These are phyloP conservation scores for Leccinum subtestaceum DNA, from an alignment of 768 basidiomycete species.

Conservation along the genomic window DNA sequence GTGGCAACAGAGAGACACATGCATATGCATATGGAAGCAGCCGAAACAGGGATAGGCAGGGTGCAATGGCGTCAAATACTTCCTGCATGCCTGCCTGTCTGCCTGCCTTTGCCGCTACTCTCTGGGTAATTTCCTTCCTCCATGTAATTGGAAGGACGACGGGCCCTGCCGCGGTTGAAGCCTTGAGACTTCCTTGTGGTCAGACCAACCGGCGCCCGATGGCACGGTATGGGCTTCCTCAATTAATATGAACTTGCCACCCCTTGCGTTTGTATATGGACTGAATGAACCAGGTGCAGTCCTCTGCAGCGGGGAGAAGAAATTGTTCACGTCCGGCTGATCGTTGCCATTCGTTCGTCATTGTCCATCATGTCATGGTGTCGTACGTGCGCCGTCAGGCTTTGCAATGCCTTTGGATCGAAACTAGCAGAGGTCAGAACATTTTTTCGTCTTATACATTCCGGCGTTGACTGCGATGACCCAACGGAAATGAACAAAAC, in stretches of 20 bases:
- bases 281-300: not conserved
- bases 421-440: conserved; percentile 17
- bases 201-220: conserved; percentile 5
- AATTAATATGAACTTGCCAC: conserved; percentile 23
- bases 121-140: conserved; percentile 13
- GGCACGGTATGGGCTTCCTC: conserved; percentile 2
- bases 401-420: not conserved
- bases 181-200: conserved; percentile 29
- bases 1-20: conserved; percentile 6
- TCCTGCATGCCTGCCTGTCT: not conserved
- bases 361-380: not conserved
- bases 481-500: conserved; percentile 30
- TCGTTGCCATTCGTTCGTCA: conserved; percentile 21
- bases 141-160: conserved; percentile 1
- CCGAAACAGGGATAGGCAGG: not conserved
- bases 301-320: conserved; percentile 3
- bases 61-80: not conserved
- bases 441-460: conserved; percentile 15
- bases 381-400: not conserved
- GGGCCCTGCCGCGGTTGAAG: conserved; percentile 18
- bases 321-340: conserved; percentile 11
- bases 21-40: conserved; percentile 8
- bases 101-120: not conserved
- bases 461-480: conserved; percentile 20
- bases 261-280: conserved; percentile 1